Evolutionary conservation across 495 filamentous ascomycete genomes (phyloP), one percentile per base, ranked within the genome.

Genomic region (Achaetomiella virescens): DNA sequence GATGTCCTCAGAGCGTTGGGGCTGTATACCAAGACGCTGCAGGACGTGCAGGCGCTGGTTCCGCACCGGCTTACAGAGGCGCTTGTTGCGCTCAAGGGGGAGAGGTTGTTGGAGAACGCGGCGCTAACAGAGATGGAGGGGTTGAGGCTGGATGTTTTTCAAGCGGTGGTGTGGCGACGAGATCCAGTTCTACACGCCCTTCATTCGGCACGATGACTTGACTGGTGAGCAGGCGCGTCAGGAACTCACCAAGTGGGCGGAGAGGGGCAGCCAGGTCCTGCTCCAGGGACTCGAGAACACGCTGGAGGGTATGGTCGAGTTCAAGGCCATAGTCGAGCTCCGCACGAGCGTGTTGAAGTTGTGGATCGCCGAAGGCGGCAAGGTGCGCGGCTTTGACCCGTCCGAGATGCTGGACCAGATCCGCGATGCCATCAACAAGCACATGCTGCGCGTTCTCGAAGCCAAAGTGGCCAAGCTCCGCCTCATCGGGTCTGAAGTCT

Each of bases 171-270:
- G 95, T 36, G 80, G 88, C 6, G 83, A 90, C 12, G 90, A 95
- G 48, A 86, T 97, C 29, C 80, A 79, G 29, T 88, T 86, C 48
- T 97, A 95, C 69, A 95, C 84, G 0, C 95, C 93, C 0, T 96
- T 90, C 74, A 87, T 96, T 45, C 84, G 90, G 29, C 81, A 95
- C 59, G 90, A 91, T 53, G 89, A 95, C 58, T 67, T 95, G 25
- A 80, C 83, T 22, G 79, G 79, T 22, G 59, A 72, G 17, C 81
- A 90, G 54, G 84, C 84, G 0, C 76, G 80, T 25, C 79, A 84
- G 46, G 78, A 82, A 48, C 79, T 93, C 20, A 80, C 78, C 36
- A 70, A 73, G 38, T 98, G 93, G 95, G 87, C 89, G 0, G 78
- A 75, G 43, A 75, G 81, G 46, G 88, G 90, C 7, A 81, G 90